Base-by-base conservation (phyloP, 1,139 yeast genomes). In the Casaregolazyma suthepensis region DNA sequence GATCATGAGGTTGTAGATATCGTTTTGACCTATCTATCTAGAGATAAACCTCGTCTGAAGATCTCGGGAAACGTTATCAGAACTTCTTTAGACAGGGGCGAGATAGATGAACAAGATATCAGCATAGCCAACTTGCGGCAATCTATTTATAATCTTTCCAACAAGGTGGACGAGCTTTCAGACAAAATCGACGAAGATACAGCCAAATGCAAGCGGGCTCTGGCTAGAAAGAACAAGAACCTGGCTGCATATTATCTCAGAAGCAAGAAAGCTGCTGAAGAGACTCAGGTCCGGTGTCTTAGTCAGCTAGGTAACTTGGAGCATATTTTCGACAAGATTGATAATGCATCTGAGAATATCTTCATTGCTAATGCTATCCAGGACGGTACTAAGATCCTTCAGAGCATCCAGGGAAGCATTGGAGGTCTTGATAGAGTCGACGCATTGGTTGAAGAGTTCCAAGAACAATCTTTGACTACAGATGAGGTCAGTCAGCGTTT, bases 351-450 rank as follows among this genome's bases (percentile, higher is more conserved):
- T 5, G 61, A 57, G 29, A 65, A 65, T 43, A 55, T 55, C 6
- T 66, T 64, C 10, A 58, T 65, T 9, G 56, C 67, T 20, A 59
- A 56, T 7, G 72, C 71, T 23, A 60, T 71, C 42, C 57, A 63
- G 50, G 57, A 67, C 26, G 66, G 72, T 37, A 63, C 65, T 2
- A 55, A 54, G 37, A 62, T 71, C 46, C 62, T 72, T 37, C 56
- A 60, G 38, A 51, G 59, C 37, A 60, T 72, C 50, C 71, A 72
- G 56, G 53, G 58, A 45, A 61, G 63, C 6, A 62, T 65, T 26
- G 71, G 72, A 1, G 71, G 69, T 4, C 67, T 63, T 6, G 75
- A 71, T 45, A 59, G 63, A 51, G 73, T 70, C 10, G 68, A 67
- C 13, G 66, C 66, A 22, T 59, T 72, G 23, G 62, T 69, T 60